Evolutionary conservation across 2,329 filamentous ascomycete genomes (phyloP), one percentile per base, ranked within the genome.

Genomic region (Monosporascus ibericus): DNA sequence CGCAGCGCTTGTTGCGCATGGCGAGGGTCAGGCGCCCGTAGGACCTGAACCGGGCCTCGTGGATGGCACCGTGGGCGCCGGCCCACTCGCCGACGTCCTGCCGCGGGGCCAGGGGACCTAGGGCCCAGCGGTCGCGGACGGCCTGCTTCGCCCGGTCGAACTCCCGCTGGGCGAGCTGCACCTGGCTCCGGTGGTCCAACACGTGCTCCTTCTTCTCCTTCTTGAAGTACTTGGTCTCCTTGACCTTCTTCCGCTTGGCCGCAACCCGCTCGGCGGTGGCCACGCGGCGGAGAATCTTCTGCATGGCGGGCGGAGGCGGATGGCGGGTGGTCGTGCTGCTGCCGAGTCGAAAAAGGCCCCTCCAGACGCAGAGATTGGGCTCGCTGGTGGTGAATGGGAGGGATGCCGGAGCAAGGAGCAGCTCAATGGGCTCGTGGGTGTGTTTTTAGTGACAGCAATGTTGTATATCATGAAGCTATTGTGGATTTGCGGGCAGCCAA

Each of bases 81-180:
- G 78, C 75, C 44, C 70, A 62, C 1, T 75, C 73, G 55, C 86
- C 87, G 39, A 85, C 73, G 70, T 94, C 87, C 62, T 85, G 80
- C 66, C 86, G 86, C 2, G 92, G 91, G 3, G 90, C 86, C 58
- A 96, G 67, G 8, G 88, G 81, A 0, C 92, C 92, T 58, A 90
- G 71, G 57, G 86, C 75, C 83, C 88, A 95, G 68, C 92, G 86
- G 67, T 95, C 87, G 55, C 78, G 80, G 50, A 87, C 80, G 48
- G 79, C 76, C 58, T 74, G 66, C 51, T 81, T 78, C 44, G 81
- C 82, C 17, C 66, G 63, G 57, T 72, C 71, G 55, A 79, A 62
- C 58, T 70, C 54, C 49, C 60, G 48, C 58, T 57, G 54, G 56
- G 68, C 54, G 60, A 64, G 49, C 44, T 57, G 48, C 52, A 66